Base-by-base conservation (phyloP, 108 stramenopile species). In the Nannochloropsis oceanica region DNA sequence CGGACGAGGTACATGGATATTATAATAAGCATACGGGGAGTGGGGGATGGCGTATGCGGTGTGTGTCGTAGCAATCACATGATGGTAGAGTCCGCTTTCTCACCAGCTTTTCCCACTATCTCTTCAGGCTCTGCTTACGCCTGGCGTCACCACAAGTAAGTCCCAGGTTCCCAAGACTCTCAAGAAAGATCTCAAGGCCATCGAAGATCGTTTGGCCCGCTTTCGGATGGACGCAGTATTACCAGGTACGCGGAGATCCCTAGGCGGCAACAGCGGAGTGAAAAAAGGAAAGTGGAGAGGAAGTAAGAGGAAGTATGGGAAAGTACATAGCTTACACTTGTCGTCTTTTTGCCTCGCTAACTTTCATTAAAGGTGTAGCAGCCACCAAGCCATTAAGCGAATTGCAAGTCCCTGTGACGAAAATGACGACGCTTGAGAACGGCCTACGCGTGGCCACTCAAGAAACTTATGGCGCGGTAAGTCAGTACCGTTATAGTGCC, bases 391-490 rank as follows among this genome's bases (percentile, higher is more conserved):
- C 59, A 18, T 73, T 73, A n/a, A 73, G 59, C 59, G 59, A 73
- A 73, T 27, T 59, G 26, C 83, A 87, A 83, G 26, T 46, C 13
- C 87, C 87, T 20, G 84, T 80, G 13, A 87, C 87, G 9, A 20
- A 44, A 26, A 81, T 80, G 0, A 81, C 87, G 0, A 87, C 87
- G 42, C 87, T 87, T 8, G 59, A 73, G 12, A 87, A 84, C 42
- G 87, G 87, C 25, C 43, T 87, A 13, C 44, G 87, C 25, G 87
- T 87, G 27, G 87, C 84, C 24, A 82, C 84, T 0, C 87, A 87
- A 43, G 87, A 87, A 25, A 87, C 87, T 14, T 87, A 87, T 80
- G 87, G 87, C 59, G 59, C 59, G 59, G 59, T 73, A n/a, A 73
- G 59, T 73, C n/a, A 73, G 22, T 73, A 34, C 2, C 34, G 34